Conservation (phyloP, 2,329 filamentous ascomycete species). For the Atkinsonella texensis region DNA sequence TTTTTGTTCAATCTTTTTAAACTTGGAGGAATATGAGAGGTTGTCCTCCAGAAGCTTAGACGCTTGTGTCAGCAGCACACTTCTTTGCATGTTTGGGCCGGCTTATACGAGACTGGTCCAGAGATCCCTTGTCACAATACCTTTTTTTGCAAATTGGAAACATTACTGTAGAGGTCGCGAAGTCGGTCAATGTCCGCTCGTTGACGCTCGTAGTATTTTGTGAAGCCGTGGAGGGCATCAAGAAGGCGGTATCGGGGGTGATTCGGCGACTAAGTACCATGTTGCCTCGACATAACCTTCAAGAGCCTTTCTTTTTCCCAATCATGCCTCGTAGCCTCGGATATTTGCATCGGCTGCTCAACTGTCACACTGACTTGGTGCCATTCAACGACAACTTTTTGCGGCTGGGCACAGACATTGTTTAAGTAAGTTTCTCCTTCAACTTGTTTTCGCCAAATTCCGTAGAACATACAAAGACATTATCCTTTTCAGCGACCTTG, state of each 20-base stretch:
- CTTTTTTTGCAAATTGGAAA: constrained; percentile 21
- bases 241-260: constrained; percentile 28
- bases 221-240: constrained; percentile 27
- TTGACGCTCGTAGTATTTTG: constrained; percentile 21
- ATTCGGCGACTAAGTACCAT: constrained; percentile 21
- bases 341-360: constrained; percentile 11
- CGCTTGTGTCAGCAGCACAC: not conserved
- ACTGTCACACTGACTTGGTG: constrained; percentile 17
- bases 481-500: not conserved
- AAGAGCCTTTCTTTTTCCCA: constrained; percentile 20
- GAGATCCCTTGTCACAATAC: constrained; percentile 8
- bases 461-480: too few species aligned
- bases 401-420: not conserved
- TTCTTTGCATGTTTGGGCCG: not conserved
- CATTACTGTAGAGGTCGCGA: constrained; percentile 24
- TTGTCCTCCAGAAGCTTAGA: constrained; percentile 39
- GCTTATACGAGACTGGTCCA: too few species aligned
- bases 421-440: too few species aligned
- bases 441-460: too few species aligned
- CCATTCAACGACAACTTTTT: constrained; percentile 11
- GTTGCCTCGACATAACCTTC: constrained; percentile 15
- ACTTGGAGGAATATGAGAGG: constrained; percentile 44
- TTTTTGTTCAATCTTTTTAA: constrained; percentile 29
- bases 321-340: constrained; percentile 15
- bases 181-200: constrained; percentile 24